Base-by-base conservation (phyloP, 176 grass and related monocot species). In the Zizania latifolia region DNA sequence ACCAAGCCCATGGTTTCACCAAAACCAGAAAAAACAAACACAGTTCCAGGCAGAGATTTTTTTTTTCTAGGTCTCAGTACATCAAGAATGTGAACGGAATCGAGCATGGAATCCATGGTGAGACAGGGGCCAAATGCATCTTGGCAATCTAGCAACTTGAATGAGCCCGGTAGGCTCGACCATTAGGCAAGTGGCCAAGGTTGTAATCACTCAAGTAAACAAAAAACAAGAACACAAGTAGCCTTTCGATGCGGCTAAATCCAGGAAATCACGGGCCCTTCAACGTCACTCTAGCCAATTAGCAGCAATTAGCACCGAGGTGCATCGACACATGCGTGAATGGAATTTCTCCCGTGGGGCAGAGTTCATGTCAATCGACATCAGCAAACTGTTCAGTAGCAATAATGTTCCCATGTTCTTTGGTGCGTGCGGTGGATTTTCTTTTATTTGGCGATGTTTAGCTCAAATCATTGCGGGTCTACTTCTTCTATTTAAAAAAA, bases 1-100 rank as follows among this genome's bases (percentile, higher is more conserved):
- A 39, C 58, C 48, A 79, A 66, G 84, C 84, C 84, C 78, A 65
- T 82, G 78, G 78, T 82, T 87, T 77, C 72, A 71, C 57, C 48
- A 48, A 80, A 82, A 87, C 79, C 73, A 59, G 58, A 40, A 10
- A n/a, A 57, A 57, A 64, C 28, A 24, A 4, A 43, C 22, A 57
- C 14, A 44, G 23, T 24, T 21, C 15, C 65, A 58, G 28, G 55
- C 55, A 62, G 30, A 32, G 3, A 38, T 0, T 29, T 51, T 19
- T 19, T 21, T 23, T 19, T 11, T 43, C 8, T n/a, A n/a, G 8
- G 64, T 13, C 23, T 55, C 32, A 19, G 62, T 24, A 64, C 84
- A 61, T 27, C 15, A 50, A 28, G 40, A 83, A 83, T 79, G 85
- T 87, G 68, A 68, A 87, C 23, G 80, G 74, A 79, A 83, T 87